These are phyloP conservation scores for Luffa acutangula DNA, from an alignment of 306 rosid genomes.

Conservation along the genomic window DNA sequence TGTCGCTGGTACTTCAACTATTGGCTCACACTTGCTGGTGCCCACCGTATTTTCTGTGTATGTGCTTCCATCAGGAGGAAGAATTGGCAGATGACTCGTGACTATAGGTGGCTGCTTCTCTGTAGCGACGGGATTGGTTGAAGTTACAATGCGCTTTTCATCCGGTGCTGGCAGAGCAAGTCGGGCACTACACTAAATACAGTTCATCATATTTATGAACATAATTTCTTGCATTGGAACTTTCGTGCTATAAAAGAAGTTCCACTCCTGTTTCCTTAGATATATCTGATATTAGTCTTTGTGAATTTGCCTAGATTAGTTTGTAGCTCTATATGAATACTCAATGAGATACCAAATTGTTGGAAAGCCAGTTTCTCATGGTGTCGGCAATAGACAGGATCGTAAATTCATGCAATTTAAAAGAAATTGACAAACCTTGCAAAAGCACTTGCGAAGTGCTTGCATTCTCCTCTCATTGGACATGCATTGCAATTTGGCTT, in stretches of 20 bases:
- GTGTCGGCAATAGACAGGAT: background rate
- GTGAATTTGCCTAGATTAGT: background rate
- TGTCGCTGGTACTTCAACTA: constrained; percentile 81
- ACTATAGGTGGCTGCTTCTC: constrained; percentile 26
- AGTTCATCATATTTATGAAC: constrained; percentile 7
- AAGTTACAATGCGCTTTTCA: constrained; percentile 45
- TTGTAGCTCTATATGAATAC: background rate
- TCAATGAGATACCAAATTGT: background rate
- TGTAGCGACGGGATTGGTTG: constrained; percentile 24
- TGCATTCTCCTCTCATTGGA: constrained; percentile 98
- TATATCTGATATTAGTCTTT: background rate
- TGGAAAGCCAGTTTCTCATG: background rate
- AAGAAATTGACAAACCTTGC: constrained; percentile 56
- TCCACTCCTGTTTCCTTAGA: background rate
- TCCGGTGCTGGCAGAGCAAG: constrained; percentile 92
- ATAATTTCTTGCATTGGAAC: background rate
- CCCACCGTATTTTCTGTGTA: constrained; percentile 17
- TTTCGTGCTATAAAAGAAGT: background rate
- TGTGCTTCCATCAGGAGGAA: constrained; percentile 32
- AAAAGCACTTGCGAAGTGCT: constrained; percentile 97
- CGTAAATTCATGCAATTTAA: background rate
- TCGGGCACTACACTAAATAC: constrained; percentile 56
- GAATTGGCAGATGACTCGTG: constrained; percentile 32
- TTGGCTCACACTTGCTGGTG: constrained; percentile 52
- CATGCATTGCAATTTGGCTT: constrained; percentile 97